Conservation (phyloP, 163 green algal genomes). For the Chloromonas sp. region DNA sequence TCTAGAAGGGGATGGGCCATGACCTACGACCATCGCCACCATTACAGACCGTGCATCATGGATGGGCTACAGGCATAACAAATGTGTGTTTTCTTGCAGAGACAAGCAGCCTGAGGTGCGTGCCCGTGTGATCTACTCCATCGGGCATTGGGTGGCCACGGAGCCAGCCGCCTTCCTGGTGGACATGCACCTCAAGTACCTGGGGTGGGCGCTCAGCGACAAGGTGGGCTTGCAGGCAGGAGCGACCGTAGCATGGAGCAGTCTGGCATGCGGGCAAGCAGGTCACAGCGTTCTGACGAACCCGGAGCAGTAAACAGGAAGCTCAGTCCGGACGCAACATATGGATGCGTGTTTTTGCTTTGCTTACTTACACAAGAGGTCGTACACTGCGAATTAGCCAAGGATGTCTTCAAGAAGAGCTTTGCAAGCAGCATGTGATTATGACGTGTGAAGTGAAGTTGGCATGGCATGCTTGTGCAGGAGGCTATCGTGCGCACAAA, state of each 20-base stretch:
- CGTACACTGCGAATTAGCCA: no score
- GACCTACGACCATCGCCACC: no score
- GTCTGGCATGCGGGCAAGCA: background rate
- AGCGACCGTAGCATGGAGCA: background rate
- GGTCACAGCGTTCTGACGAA: background rate
- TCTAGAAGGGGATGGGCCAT: no score
- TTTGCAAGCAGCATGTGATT: no score
- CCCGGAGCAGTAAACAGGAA: no score
- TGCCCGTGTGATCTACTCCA: conserved; percentile 56
- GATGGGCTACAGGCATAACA: no score
- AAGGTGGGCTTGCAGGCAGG: conserved; percentile 29
- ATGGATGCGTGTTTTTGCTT: no score
- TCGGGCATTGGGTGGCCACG: conserved; percentile 74
- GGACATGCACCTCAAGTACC: conserved; percentile 91
- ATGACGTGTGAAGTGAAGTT: no score
- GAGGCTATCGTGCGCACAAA: conserved; percentile 46
- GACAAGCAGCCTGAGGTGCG: conserved; percentile 72
- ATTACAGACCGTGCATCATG: no score
- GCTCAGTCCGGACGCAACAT: no score
- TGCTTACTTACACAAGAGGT: no score
- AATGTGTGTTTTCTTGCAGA: conserved; percentile 1
- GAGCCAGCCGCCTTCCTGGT: conserved; percentile 65
- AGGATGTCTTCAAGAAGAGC: no score
- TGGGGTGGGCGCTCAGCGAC: conserved; percentile 91
- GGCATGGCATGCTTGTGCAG: conserved; percentile 8